Evolutionary conservation across 176 grass and related monocot genomes (phyloP), one percentile per base, ranked within the genome.

Genomic region (Oryza glaberrima): DNA sequence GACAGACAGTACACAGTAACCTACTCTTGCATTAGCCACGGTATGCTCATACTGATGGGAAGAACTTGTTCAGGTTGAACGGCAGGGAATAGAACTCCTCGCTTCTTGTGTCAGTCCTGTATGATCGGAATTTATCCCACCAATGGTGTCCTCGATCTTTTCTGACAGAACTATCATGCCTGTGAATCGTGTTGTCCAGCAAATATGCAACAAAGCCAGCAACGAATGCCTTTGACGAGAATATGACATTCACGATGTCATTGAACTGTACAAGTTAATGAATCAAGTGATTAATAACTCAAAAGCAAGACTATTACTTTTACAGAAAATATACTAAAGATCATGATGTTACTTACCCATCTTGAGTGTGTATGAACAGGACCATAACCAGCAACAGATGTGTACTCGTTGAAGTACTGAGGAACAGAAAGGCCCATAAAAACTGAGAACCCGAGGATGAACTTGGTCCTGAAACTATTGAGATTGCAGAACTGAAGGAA

Each of bases 401-500:
- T 99, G 85, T 96, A 99, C 79, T 99, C 97, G 0, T 99, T 99
- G 79, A 99, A 99, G 78, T 99, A 99, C 69, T 99, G 97, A 38
- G 97, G 97, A 89, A 96, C 88, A 73, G 97, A 99, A 48, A 99
- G 67, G 81, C 97, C 97, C 94, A 99, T 88, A 65, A 99, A 99
- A 78, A 99, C 25, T 70, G 97, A 91, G 75, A 99, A 99, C 49
- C 97, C 97, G 28, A 99, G 69, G 81, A 99, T 99, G 92, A 99
- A 99, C 81, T 92, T 94, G 15, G 97, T 99, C 60, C 97, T 88
- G 83, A 96, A 99, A 79, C 92, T 99, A 84, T 99, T 99, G 25
- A 99, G 91, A 63, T 99, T 99, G 80, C 97, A 99, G 81, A 99
- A 99, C 64, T 99, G 97, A 77, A 99, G 97, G 71, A 99, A 99